phyloP scores from a whole-genome alignment of 2,329 filamentous ascomycete genomes.

The Alternaria solani region DNA sequence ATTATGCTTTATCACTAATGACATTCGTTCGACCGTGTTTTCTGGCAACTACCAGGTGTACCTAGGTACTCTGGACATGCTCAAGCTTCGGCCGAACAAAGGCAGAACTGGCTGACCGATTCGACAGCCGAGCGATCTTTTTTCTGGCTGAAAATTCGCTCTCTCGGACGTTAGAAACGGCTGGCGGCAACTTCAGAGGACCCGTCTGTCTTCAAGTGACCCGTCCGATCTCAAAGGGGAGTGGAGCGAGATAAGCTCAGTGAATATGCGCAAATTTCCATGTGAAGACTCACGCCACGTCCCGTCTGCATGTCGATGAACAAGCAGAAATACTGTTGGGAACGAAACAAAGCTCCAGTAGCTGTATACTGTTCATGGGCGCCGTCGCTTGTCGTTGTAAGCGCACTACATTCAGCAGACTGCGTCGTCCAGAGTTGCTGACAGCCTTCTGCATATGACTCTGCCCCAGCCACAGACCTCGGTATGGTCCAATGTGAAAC shows the following conservation, averaged over 20 bases:
- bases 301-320: not conserved
- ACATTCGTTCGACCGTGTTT: conserved; percentile 21
- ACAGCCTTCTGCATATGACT: conserved; percentile 22
- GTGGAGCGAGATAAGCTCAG: conserved; percentile 2
- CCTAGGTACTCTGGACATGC: not conserved
- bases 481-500: not conserved
- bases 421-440: conserved; percentile 29
- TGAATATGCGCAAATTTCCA: not conserved
- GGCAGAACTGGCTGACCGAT: conserved; percentile 1
- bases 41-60: not conserved
- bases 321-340: not conserved
- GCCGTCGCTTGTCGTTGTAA: conserved; percentile 8
- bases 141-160: conserved; percentile 10
- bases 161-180: conserved; percentile 24
- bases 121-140: conserved; percentile 22
- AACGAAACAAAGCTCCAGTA: not conserved
- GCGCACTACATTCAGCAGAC: conserved; percentile 21
- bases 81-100: conserved; percentile 36
- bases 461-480: conserved; percentile 16
- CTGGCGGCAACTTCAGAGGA: conserved; percentile 26
- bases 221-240: conserved; percentile 16
- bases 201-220: conserved; percentile 13
- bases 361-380: not conserved
- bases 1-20: conserved; percentile 20
- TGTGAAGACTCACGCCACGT: not conserved